These are phyloP conservation scores for Meyerozyma sp. DNA, from an alignment of 1,139 yeast genomes.

Conservation along the genomic window DNA sequence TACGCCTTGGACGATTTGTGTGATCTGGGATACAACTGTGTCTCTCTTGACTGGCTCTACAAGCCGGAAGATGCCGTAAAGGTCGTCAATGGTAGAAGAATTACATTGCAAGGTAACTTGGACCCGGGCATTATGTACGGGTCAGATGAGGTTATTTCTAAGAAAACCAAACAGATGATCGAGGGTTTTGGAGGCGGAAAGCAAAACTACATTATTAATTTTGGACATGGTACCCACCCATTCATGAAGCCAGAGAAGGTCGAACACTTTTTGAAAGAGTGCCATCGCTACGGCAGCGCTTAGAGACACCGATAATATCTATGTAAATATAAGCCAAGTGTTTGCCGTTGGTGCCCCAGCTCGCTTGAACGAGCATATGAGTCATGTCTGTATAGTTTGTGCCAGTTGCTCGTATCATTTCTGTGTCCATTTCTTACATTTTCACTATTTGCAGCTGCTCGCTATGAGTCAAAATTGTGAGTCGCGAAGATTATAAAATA, in stretches of 20 bases:
- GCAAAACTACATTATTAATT: slow-evolving; percentile 82
- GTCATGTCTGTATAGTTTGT: no score
- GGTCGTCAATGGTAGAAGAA: slow-evolving; percentile 68
- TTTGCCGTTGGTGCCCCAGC: no score
- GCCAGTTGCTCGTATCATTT: background rate
- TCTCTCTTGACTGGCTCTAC: slow-evolving; percentile 89
- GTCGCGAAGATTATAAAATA: background rate
- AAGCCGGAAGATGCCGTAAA: slow-evolving; percentile 82
- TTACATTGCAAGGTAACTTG: slow-evolving; percentile 87
- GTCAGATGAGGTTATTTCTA: slow-evolving; percentile 68
- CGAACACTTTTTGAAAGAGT: slow-evolving; percentile 77
- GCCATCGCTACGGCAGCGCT: slow-evolving; percentile 65
- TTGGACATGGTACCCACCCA: slow-evolving; percentile 98
- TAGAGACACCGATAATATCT: slow-evolving; percentile 3
- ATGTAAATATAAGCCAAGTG: background rate
- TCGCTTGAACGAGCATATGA: no score
- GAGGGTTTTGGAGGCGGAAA: slow-evolving; percentile 89
- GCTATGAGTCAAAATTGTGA: background rate
- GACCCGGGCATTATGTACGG: slow-evolving; percentile 97
- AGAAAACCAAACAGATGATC: slow-evolving; percentile 84
- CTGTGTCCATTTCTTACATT: background rate
- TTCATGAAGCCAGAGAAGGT: slow-evolving; percentile 91
- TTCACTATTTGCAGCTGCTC: background rate
- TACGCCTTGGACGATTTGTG: slow-evolving; percentile 87
- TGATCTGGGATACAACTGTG: slow-evolving; percentile 77